Evolutionary conservation across 257 asterid species (phyloP).

Genomic region (Rehmannia glutinosa): DNA sequence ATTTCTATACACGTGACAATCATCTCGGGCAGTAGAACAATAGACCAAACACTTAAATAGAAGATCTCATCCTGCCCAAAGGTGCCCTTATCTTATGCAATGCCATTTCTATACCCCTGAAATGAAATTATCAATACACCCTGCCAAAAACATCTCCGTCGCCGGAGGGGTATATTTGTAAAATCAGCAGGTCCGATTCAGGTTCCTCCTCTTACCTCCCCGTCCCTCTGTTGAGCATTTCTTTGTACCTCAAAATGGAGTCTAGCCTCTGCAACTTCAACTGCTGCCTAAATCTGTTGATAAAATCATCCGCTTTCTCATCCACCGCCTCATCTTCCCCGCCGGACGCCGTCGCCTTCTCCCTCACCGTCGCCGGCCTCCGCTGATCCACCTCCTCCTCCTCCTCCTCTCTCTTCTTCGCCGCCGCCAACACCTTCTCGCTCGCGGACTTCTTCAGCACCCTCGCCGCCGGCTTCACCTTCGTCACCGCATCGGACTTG

Average conservation of each 20-base stretch:
- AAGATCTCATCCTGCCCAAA: too few species aligned
- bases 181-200: too few species aligned
- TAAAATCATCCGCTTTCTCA: constrained; percentile 60
- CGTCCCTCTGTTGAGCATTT: constrained; percentile 33
- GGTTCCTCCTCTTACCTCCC: constrained; percentile 2
- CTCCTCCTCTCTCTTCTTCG: constrained; percentile 16
- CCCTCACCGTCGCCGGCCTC: constrained; percentile 43
- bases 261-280: constrained; percentile 61
- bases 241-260: constrained; percentile 46
- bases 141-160: too few species aligned
- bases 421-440: constrained; percentile 29
- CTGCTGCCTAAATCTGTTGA: constrained; percentile 58
- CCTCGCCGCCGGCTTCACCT: constrained; percentile 2
- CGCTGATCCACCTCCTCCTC: constrained; percentile 21
- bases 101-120: too few species aligned
- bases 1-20: too few species aligned
- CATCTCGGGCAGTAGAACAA: too few species aligned
- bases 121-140: neutral
- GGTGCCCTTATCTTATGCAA: too few species aligned
- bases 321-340: constrained; percentile 58
- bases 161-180: constrained; percentile 12
- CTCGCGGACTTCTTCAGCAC: constrained; percentile 45
- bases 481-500: constrained; percentile 21
- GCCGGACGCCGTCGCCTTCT: constrained; percentile 15
- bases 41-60: too few species aligned